Evolutionary conservation across 176 grass and related monocot species (phyloP).

Genomic region (Zizania latifolia): DNA sequence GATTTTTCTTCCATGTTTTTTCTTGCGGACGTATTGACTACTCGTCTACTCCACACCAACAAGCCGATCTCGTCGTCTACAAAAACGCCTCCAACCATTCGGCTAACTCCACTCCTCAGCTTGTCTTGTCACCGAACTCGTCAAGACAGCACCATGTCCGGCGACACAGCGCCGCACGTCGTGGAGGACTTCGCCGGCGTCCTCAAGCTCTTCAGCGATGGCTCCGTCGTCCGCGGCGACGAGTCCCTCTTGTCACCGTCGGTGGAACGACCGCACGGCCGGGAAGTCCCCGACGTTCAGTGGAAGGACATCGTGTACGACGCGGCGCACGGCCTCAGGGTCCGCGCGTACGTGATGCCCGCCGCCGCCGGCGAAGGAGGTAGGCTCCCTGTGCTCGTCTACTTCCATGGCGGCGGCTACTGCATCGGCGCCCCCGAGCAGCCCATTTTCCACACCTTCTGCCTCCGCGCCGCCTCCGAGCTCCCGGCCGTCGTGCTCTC

Average conservation of each 20-base stretch:
- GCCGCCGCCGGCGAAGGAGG: neutral
- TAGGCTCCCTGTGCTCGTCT: constrained; percentile 21
- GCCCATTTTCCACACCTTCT: neutral
- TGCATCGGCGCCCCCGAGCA: neutral
- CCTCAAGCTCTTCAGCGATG: constrained; percentile 27
- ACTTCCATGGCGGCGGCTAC: constrained; percentile 37
- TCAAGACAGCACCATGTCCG: neutral
- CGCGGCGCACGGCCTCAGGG: constrained; percentile 5
- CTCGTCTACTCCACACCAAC: too few relatives aligned
- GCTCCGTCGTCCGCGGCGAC: constrained; percentile 29
- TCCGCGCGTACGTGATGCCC: neutral
- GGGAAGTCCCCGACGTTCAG: neutral
- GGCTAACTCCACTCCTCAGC: too few relatives aligned
- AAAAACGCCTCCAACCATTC: too few relatives aligned
- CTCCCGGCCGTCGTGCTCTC: constrained; percentile 42
- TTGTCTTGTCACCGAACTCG: too few relatives aligned
- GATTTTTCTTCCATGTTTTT: too few relatives aligned
- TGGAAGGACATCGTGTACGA: constrained; percentile 38
- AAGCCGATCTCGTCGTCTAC: too few relatives aligned
- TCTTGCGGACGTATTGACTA: too few relatives aligned
- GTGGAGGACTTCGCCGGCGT: constrained; percentile 29
- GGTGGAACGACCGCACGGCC: neutral
- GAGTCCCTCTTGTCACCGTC: neutral
- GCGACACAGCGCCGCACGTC: constrained; percentile 12
- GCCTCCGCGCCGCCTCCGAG: neutral